Evolutionary conservation across 805 yeast genomes (phyloP), one percentile per base, ranked within the genome.

Genomic region (Saturnispora halmiae): DNA sequence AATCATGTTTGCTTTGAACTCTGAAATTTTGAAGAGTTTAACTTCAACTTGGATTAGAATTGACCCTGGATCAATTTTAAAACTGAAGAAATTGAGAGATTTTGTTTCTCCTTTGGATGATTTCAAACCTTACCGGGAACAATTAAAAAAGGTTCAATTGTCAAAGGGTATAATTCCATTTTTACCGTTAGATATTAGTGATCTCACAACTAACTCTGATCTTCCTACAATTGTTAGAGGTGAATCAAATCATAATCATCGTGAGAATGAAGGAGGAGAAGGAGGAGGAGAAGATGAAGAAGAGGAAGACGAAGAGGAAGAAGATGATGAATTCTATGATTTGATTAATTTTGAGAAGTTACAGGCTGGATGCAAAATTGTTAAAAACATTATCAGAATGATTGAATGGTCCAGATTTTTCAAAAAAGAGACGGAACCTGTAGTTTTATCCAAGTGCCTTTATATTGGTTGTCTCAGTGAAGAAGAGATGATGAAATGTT

Each of bases 81-180:
- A 74, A 40, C 75, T 85, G 60, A 77, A 75, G 49, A 75, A 72
- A 48, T 61, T 90, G 44, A 88, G 82, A 58, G 69, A 73, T 40
- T 61, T 87, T 34, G 73, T 87, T 2, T 79, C 88, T 7, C 87
- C 96, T 8, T 63, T 77, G 46, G 72, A 72, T 51, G 85, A 88
- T 60, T 90, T 84, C 56, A 59, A 70, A 38, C 72, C 72, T 40
- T 69, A 90, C 45, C 69, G 96, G 48, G 56, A 69, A 30, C 77
- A 77, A 44, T 67, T 85, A 45, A 75, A 71, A 31, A 45, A 47
- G 15, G 65, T 82, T 36, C 70, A 70, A 42, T 76, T 80, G 18
- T 66, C 79, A 4, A 66, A 66, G 43, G 97, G 97, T 2, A 79
- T 94, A 50, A 77, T 90, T 38, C 97, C 98, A 18, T 90, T 88